Conservation (phyloP, 352 stramenopile genomes). For the Phytophthora crassamura region DNA sequence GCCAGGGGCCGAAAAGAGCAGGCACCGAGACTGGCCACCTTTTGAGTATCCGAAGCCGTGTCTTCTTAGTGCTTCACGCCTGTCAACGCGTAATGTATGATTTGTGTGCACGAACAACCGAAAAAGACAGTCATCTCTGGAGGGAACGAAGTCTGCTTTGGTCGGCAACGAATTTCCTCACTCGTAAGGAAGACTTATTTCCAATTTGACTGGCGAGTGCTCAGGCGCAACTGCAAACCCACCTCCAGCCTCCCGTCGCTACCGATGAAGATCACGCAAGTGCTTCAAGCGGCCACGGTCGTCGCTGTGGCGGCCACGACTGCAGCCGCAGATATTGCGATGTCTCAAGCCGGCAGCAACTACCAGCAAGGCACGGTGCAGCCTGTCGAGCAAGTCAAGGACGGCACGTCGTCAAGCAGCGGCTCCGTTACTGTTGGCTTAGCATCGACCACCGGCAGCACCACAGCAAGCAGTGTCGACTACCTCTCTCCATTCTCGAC, state of each 20-base stretch:
- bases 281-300: conserved; percentile 26
- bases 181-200: conserved; percentile 31
- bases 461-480: conserved; percentile 10
- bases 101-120: conserved; percentile 3
- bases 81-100: conserved; percentile 14
- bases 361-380: conserved; percentile 34
- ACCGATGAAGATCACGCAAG: conserved; percentile 40
- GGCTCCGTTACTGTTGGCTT: conserved; percentile 5
- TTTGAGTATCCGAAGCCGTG: conserved; percentile 19
- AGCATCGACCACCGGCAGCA: conserved; percentile 17
- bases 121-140: conserved; percentile 19
- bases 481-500: conserved; percentile 61
- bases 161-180: conserved; percentile 14
- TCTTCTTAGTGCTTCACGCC: conserved; percentile 30
- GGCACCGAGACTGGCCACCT: conserved; percentile 20
- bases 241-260: conserved; percentile 6
- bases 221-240: conserved; percentile 20
- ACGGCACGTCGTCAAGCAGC: conserved; percentile 6
- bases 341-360: conserved; percentile 26
- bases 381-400: conserved; percentile 15
- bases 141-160: neutral
- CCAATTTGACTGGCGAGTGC: conserved; percentile 31
- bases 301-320: conserved; percentile 8
- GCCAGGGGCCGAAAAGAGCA: conserved; percentile 15
- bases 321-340: conserved; percentile 20